These are phyloP conservation scores for Phalaenopsis aphrodite DNA, from an alignment of 106 monocot genomes.

Conservation along the genomic window DNA sequence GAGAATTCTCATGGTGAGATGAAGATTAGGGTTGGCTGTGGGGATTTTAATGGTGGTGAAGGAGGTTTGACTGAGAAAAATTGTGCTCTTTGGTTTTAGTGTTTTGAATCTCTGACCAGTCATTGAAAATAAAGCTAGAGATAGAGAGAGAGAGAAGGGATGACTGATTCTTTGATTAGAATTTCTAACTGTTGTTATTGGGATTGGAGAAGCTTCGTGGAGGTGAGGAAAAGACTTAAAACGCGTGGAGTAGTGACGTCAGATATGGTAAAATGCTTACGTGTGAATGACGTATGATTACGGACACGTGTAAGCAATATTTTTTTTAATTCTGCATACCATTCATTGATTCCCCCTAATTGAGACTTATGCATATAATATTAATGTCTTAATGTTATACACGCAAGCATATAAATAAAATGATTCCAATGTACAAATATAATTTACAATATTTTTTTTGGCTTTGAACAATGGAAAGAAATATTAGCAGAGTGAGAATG, in stretches of 20 bases:
- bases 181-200: not conserved
- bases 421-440: too few species aligned
- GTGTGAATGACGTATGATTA: not conserved
- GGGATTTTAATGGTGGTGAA: not conserved
- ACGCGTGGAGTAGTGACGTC: not conserved
- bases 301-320: not conserved
- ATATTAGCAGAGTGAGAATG: too few species aligned
- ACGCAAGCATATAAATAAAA: too few species aligned
- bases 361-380: too few species aligned
- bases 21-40: not conserved
- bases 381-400: too few species aligned
- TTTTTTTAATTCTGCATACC: too few species aligned
- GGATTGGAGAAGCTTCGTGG: constrained; percentile 1
- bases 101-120: not conserved
- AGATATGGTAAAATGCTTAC: not conserved
- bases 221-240: not conserved
- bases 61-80: constrained; percentile 1
- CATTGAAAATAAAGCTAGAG: not conserved
- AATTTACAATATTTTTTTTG: too few species aligned
- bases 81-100: not conserved
- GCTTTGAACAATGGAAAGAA: too few species aligned
- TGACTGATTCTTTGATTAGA: constrained; percentile 6
- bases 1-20: not conserved
- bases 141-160: not conserved
- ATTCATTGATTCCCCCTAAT: too few species aligned